phyloP scores from a whole-genome alignment of 2,329 filamentous ascomycete species.

The Pyricularia sp. region DNA sequence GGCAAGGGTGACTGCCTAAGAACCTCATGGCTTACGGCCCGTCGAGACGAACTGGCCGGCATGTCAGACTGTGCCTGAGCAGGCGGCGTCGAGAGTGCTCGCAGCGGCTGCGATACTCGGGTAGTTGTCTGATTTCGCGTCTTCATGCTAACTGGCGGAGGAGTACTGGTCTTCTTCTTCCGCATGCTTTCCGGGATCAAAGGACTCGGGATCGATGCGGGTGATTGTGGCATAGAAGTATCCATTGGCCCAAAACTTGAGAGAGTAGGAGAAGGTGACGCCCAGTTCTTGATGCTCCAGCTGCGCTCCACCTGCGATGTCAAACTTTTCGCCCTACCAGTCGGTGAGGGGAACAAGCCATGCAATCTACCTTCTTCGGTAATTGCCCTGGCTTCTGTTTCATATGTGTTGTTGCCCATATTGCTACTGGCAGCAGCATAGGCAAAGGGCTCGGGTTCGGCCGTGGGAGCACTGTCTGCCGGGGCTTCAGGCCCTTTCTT shows the following conservation, averaged over 20 bases:
- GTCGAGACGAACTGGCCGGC: background rate
- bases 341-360: slow-evolving; percentile 6
- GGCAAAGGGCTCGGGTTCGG: slow-evolving; percentile 11
- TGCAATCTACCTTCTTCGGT: slow-evolving; percentile 5
- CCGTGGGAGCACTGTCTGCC: slow-evolving; percentile 2
- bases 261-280: slow-evolving; percentile 7
- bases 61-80: slow-evolving; percentile 8
- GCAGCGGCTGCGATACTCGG: slow-evolving; percentile 21
- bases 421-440: slow-evolving; percentile 12
- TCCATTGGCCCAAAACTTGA: background rate
- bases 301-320: slow-evolving; percentile 16
- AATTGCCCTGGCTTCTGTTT: slow-evolving; percentile 13
- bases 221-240: background rate
- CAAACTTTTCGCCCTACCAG: slow-evolving; percentile 18
- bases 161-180: slow-evolving; percentile 13
- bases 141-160: slow-evolving; percentile 30
- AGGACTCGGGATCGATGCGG: slow-evolving; percentile 14
- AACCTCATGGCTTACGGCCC: background rate
- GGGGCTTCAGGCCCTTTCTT: background rate
- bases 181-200: slow-evolving; percentile 13
- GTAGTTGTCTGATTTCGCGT: slow-evolving; percentile 21
- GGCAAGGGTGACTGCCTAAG: background rate
- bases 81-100: slow-evolving; percentile 22
- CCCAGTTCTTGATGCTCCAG: slow-evolving; percentile 8
- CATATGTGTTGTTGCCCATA: slow-evolving; percentile 15